Evolutionary conservation across 495 filamentous ascomycete genomes (phyloP).

Genomic region (Aspergillus baeticus): DNA sequence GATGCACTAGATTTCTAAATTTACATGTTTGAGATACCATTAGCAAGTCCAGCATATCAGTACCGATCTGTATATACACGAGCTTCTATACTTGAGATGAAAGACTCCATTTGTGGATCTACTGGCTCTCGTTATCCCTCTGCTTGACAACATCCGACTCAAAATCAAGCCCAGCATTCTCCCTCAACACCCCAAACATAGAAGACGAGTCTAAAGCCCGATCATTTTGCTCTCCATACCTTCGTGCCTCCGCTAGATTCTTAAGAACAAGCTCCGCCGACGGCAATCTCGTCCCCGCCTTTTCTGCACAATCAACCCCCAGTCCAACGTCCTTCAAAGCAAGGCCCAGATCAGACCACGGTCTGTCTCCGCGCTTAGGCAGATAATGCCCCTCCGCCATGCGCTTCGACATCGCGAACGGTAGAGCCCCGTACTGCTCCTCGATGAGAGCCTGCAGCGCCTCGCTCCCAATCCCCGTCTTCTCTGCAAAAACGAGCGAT

Average conservation of each 20-base stretch:
- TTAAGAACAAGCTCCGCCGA: background rate
- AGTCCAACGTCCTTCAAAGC: too few relatives aligned
- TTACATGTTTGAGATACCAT: constrained; percentile 2
- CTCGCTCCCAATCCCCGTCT: constrained; percentile 33
- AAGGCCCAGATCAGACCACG: background rate
- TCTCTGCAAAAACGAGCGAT: constrained; percentile 39
- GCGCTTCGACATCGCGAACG: background rate
- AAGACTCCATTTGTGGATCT: too few relatives aligned
- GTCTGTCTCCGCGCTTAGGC: background rate
- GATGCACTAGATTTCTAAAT: constrained; percentile 46
- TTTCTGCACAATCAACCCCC: too few relatives aligned
- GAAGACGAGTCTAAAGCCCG: background rate
- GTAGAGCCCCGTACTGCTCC: constrained; percentile 27
- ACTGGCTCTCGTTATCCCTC: background rate
- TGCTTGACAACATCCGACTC: background rate
- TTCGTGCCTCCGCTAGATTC: background rate
- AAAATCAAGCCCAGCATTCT: constrained; percentile 1
- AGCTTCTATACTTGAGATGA: too few relatives aligned
- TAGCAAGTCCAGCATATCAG: background rate
- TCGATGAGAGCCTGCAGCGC: constrained; percentile 31
- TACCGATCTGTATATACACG: too few relatives aligned
- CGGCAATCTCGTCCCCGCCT: too few relatives aligned
- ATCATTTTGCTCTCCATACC: background rate
- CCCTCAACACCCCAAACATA: constrained; percentile 5
- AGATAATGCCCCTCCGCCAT: background rate